Evolutionary conservation across 805 yeast genomes (phyloP).

Genomic region (Candida ortonii): DNA sequence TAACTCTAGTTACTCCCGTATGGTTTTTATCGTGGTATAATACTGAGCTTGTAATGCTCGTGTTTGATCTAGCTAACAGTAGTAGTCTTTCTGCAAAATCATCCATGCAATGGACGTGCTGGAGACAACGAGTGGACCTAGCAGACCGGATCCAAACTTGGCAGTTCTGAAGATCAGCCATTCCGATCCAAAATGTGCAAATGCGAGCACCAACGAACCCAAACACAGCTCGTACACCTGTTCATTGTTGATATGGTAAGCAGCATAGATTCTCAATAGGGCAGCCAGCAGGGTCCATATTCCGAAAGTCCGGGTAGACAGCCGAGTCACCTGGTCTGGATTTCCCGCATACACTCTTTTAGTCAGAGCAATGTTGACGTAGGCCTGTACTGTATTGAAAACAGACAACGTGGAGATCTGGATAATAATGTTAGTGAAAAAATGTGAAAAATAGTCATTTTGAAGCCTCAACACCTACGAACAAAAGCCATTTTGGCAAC

Average conservation of each 20-base stretch:
- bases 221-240: constrained; percentile 76
- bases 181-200: constrained; percentile 78
- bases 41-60: too few species aligned
- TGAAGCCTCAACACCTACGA: constrained; percentile 52
- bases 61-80: too few species aligned
- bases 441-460: not conserved
- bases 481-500: constrained; percentile 74
- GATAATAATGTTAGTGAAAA: constrained; percentile 13
- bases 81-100: constrained; percentile 65
- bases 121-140: constrained; percentile 85
- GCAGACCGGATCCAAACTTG: constrained; percentile 79
- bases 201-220: constrained; percentile 79
- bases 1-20: too few species aligned
- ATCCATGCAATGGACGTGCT: constrained; percentile 78
- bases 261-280: constrained; percentile 81
- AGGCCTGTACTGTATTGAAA: constrained; percentile 87
- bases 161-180: constrained; percentile 80
- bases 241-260: constrained; percentile 66
- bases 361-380: constrained; percentile 66
- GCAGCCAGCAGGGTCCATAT: constrained; percentile 94
- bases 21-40: too few species aligned
- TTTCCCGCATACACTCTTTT: constrained; percentile 70
- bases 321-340: constrained; percentile 53
- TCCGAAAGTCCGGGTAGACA: constrained; percentile 96
- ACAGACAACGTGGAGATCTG: constrained; percentile 82